Base-by-base conservation (phyloP, 108 stramenopile species). In the Stephanodiscus triporus region DNA sequence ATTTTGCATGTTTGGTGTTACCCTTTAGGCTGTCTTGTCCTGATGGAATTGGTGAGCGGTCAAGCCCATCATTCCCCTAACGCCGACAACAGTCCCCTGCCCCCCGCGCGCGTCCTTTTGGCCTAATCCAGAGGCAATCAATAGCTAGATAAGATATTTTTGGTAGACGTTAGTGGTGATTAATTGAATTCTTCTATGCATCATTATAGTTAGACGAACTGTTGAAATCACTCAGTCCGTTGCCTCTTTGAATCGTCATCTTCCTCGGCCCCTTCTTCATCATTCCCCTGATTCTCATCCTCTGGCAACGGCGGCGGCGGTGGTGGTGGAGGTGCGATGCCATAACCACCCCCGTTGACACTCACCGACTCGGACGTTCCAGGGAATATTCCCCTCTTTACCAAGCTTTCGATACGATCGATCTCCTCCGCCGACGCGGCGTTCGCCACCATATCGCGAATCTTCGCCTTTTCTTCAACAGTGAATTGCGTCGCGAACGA, bases 361-460 rank as follows among this genome's bases (percentile, higher is more conserved):
- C 22, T 57, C 36, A 8, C 37, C 17, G 22, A 6, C 4, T 7
- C 5, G 24, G 56, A 43, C 6, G 54, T 13, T 27, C 78, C 78
- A 6, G 91, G 91, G 27, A 92, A 85, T 36, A 89, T 70, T 0
- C 91, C 91, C 62, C 87, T 77, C 72, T 92, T 84, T 8, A 93
- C 89, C 42, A 83, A 78, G 14, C 64, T 84, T 63, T 93, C 89
- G 75, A 93, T 93, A 45, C 87, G 84, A 79, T 93, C 89, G 70
- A 93, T 93, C 71, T 91, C 90, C 10, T 83, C 84, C 4, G 89
- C 86, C 36, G 84, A 85, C 13, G 64, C 62, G 22, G 92, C 92
- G 81, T 89, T 87, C 34, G 85, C 89, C 50, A 93, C 87, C 87
- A 93, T 80, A 29, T 89, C 68, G 45, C 88, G 83, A 74, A 93